Evolutionary conservation across 768 basidiomycete genomes (phyloP), one percentile per base, ranked within the genome.

Genomic region (Naganishia antarctica): DNA sequence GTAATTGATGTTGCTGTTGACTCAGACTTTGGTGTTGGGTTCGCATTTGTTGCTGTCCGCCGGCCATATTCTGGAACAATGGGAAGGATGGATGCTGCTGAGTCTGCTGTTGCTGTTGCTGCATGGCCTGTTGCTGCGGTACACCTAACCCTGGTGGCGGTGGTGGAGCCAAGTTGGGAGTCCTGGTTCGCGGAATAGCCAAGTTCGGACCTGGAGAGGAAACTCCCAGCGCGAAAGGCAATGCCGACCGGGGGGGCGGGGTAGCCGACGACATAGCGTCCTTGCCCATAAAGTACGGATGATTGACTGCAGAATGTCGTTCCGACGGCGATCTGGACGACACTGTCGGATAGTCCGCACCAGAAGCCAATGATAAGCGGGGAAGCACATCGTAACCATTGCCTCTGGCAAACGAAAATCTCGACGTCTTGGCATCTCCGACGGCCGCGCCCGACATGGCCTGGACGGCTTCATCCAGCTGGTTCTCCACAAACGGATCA

Each of bases 401-500:
- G 21, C 66, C 61, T 6, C 63, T 61, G 32, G 66, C 61, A 29
- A 67, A 67, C 18, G 61, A 61, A 28, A 67, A 67, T 21, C 66
- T 62, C 21, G 66, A 67, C 0, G 43, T 37, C 45, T 63, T 67
- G 43, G 31, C 60, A 25, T 32, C 49, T 28, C 62, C 46, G 8
- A 25, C 49, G n/a, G 62, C 32, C 9, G 28, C 51, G 12, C 62
- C 32, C 21, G 47, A 47, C 63, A 58, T 64, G 26, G 51, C 31
- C 23, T 47, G 50, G 5, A 46, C 53, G 13, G 50, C 63, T 28
- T 58, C 51, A 32, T 58, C 53, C 41, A 59, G 53, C 23, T 51
- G 43, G 26, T 51, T 48, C 29, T 67, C 66, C 48, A 63, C 32
- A 40, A 67, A 67, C 6, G 66, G 66, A 50, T 67, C 57, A 45